phyloP scores from a whole-genome alignment of 2,329 filamentous ascomycete genomes.

The Diplodia sapinea region DNA sequence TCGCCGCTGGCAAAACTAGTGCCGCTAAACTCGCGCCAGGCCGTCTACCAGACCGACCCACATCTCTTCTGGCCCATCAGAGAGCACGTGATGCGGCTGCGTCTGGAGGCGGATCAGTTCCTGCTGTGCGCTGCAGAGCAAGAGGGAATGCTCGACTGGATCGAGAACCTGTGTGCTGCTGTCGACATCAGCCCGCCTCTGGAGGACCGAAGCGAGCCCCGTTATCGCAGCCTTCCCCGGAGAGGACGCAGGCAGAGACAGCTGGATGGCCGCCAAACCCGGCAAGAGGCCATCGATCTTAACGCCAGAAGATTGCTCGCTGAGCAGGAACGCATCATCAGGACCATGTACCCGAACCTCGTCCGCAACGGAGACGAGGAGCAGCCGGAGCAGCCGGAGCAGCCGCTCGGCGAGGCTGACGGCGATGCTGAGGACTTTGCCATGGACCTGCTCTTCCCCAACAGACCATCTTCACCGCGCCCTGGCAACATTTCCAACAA shows the following conservation, averaged over 20 bases:
- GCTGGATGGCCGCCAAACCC: slow-evolving; percentile 40
- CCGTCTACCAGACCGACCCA: slow-evolving; percentile 54
- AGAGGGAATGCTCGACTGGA: slow-evolving; percentile 70
- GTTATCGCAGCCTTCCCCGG: slow-evolving; percentile 55
- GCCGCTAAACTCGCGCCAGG: slow-evolving; percentile 47
- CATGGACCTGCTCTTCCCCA: slow-evolving; percentile 42
- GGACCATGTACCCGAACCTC: slow-evolving; percentile 54
- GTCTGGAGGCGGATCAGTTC: slow-evolving; percentile 76
- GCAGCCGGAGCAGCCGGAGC: slow-evolving; percentile 30
- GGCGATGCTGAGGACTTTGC: slow-evolving; percentile 46
- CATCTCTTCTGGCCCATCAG: slow-evolving; percentile 53
- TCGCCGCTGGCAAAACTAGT: slow-evolving; percentile 54
- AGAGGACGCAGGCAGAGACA: slow-evolving; percentile 47
- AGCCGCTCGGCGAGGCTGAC: slow-evolving; percentile 35
- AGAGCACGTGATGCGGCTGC: slow-evolving; percentile 71
- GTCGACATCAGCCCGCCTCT: slow-evolving; percentile 70
- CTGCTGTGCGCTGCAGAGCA: slow-evolving; percentile 70
- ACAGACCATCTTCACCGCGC: slow-evolving; percentile 10
- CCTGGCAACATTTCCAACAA: slow-evolving; percentile 22
- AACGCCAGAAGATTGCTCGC: slow-evolving; percentile 50
- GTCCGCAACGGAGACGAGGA: slow-evolving; percentile 36
- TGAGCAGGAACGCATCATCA: slow-evolving; percentile 57
- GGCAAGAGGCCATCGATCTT: slow-evolving; percentile 42
- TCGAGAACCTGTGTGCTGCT: slow-evolving; percentile 70
- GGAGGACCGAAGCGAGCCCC: slow-evolving; percentile 60